These are phyloP conservation scores for Penicillium robsamsonii DNA, from an alignment of 495 filamentous ascomycete genomes.

Conservation along the genomic window DNA sequence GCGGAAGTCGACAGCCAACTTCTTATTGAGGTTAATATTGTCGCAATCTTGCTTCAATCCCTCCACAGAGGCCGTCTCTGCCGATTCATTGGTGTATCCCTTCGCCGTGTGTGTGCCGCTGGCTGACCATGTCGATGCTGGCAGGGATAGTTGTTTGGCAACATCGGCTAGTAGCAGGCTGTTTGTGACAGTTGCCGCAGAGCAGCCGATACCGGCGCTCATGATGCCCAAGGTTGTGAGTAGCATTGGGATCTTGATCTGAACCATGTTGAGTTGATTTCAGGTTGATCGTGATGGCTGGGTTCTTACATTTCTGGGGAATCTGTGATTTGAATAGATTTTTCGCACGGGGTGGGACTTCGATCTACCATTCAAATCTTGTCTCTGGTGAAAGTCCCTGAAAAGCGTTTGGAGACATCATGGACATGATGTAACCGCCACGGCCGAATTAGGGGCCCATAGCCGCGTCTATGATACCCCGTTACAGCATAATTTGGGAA, in stretches of 20 bases:
- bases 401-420: not conserved
- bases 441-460: not conserved
- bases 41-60: constrained; percentile 29
- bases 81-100: constrained; percentile 23
- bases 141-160: constrained; percentile 21
- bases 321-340: not conserved
- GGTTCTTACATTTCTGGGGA: not conserved
- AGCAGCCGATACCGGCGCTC: constrained; percentile 10
- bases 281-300: not conserved
- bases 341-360: no score
- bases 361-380: not conserved
- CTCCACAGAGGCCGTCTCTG: constrained; percentile 11
- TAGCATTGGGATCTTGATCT: constrained; percentile 9
- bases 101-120: constrained; percentile 30
- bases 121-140: constrained; percentile 29
- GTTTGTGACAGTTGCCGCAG: constrained; percentile 16
- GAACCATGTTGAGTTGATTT: constrained; percentile 1
- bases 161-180: constrained; percentile 20
- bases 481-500: not conserved
- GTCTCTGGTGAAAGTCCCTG: not conserved
- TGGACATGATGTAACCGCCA: not conserved
- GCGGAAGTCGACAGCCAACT: constrained; percentile 28
- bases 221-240: constrained; percentile 16
- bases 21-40: constrained; percentile 32
- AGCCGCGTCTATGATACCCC: constrained; percentile 7